Conservation (phyloP, 768 basidiomycete species). For the Pisolithus marmoratus region DNA sequence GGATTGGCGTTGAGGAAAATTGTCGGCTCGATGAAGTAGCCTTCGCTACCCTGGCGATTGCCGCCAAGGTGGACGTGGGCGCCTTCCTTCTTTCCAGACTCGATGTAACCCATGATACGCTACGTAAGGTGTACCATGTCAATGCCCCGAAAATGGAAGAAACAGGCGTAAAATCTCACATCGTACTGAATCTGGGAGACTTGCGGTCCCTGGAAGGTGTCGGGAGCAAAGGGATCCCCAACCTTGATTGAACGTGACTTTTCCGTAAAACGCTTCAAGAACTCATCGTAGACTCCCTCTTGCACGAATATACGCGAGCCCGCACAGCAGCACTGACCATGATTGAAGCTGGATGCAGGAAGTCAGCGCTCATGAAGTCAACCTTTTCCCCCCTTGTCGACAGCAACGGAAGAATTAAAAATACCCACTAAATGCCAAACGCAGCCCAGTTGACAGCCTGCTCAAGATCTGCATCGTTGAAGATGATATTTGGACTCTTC, state of each 20-base stretch:
- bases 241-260: slow-evolving; percentile 52
- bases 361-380: not conserved
- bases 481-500: slow-evolving; percentile 45
- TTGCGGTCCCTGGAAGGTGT: slow-evolving; percentile 70
- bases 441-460: slow-evolving; percentile 68
- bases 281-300: slow-evolving; percentile 71
- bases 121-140: slow-evolving; percentile 18
- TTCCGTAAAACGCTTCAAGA: slow-evolving; percentile 53
- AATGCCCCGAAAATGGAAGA: not conserved
- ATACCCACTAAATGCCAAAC: slow-evolving; percentile 64
- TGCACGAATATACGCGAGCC: slow-evolving; percentile 83
- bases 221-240: slow-evolving; percentile 63
- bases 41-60: slow-evolving; percentile 47
- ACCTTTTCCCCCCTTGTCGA: slow-evolving; percentile 5
- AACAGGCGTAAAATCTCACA: slow-evolving; percentile 32
- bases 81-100: slow-evolving; percentile 66
- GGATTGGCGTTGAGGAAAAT: slow-evolving; percentile 62
- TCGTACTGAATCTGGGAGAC: slow-evolving; percentile 72
- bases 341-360: slow-evolving; percentile 48
- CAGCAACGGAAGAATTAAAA: not conserved
- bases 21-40: slow-evolving; percentile 73
- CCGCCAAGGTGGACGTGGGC: slow-evolving; percentile 66
- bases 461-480: slow-evolving; percentile 40
- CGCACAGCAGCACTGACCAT: slow-evolving; percentile 76
- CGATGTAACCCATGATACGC: slow-evolving; percentile 76